These are phyloP conservation scores for Polygonum maritimum DNA, from an alignment of 148 eudicot species.

Conservation along the genomic window DNA sequence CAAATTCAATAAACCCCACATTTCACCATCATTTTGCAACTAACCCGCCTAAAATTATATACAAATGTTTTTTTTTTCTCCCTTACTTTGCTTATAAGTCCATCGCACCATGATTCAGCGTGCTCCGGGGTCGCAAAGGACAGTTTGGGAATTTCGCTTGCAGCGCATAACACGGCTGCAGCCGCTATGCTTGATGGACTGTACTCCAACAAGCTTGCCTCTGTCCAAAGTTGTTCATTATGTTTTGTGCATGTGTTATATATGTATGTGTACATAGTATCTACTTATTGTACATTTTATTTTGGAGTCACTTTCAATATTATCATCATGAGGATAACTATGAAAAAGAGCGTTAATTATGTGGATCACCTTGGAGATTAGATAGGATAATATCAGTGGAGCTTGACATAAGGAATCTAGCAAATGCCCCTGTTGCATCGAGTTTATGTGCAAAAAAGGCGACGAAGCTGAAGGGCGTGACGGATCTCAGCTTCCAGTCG, in stretches of 20 bases:
- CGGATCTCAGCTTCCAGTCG: slow-evolving; percentile 69
- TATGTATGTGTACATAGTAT: background rate
- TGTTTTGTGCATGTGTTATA: background rate
- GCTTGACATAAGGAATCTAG: slow-evolving; percentile 40
- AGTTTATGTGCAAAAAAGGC: slow-evolving; percentile 63
- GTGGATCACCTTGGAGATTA: slow-evolving; percentile 48
- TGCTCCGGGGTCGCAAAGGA: slow-evolving; percentile 52
- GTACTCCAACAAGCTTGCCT: slow-evolving; percentile 57
- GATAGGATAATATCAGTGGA: slow-evolving; percentile 66
- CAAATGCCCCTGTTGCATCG: slow-evolving; percentile 42
- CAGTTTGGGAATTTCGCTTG: slow-evolving; percentile 36
- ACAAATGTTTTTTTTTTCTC: background rate
- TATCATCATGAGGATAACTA: background rate
- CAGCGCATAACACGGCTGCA: slow-evolving; percentile 71
- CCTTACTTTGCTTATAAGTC: slow-evolving; percentile 67
- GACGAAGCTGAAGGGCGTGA: slow-evolving; percentile 69
- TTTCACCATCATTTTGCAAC: background rate
- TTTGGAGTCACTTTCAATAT: background rate
- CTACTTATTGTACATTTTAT: background rate
- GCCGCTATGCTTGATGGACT: slow-evolving; percentile 92
- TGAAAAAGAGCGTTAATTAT: background rate
- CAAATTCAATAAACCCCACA: slow-evolving; percentile 9
- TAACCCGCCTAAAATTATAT: no score
- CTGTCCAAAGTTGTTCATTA: slow-evolving; percentile 25
- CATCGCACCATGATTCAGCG: slow-evolving; percentile 83